These are phyloP conservation scores for Capsicum rhomboideum DNA, from an alignment of 257 asterid genomes.

Conservation along the genomic window DNA sequence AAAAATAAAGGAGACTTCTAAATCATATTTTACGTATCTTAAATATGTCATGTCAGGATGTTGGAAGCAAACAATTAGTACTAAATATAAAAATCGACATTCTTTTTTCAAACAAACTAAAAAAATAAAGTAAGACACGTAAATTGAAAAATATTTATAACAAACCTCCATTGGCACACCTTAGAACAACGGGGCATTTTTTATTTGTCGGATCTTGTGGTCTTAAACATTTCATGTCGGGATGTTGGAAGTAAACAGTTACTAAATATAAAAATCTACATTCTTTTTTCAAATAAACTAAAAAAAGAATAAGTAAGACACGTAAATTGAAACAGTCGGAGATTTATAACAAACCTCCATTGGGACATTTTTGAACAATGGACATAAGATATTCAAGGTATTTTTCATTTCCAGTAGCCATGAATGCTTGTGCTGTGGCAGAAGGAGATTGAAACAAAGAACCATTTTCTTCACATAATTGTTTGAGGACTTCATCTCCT, in stretches of 20 bases:
- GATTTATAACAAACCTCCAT: slow-evolving; percentile 25
- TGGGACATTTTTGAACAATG: slow-evolving; percentile 28
- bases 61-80: neutral
- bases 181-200: slow-evolving; percentile 20
- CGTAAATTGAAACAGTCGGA: neutral
- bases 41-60: neutral
- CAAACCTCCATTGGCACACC: slow-evolving; percentile 39
- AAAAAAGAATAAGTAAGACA: neutral
- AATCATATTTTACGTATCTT: neutral
- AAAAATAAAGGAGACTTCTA: neutral
- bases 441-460: slow-evolving; percentile 44
- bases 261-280: neutral
- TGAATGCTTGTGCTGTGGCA: slow-evolving; percentile 41
- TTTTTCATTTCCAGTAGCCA: slow-evolving; percentile 19
- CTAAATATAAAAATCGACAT: neutral
- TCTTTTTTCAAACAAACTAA: neutral
- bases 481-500: neutral
- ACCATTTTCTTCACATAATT: slow-evolving; percentile 5
- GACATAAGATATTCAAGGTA: slow-evolving; percentile 25
- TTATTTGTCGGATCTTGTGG: neutral
- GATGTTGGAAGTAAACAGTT: neutral
- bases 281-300: neutral
- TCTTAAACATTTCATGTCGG: neutral
- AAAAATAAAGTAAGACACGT: neutral
- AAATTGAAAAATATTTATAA: neutral